Base-by-base conservation (phyloP, 129 eudicot genomes). In the Rutidosis leptorrhynchoides region DNA sequence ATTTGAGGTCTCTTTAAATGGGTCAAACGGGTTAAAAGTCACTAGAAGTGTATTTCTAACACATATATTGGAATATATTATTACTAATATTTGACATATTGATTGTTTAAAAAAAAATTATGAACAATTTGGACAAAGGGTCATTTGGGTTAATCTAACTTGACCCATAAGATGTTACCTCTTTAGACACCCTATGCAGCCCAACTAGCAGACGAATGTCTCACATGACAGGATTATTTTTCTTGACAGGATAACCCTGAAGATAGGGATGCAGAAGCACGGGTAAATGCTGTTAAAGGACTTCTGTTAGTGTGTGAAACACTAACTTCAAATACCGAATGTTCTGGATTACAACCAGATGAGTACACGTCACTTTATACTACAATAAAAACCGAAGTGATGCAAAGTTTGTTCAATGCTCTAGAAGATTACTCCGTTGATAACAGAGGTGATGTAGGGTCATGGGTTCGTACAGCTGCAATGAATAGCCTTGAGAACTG, bases 391-490 rank as follows among this genome's bases (percentile, higher is more conserved):
- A 82, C 79, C 20, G 95, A 86, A 58, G 96, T 89, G 27, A 86
- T 93, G 89, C 77, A 76, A 69, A 80, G 83, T 79, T 84, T 93
- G 54, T 81, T 93, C 32, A 80, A 54, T 45, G 90, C 99, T 49
- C 80, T 93, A n/a, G 95, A 93, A 73, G 99, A 93, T 84, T 93
- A 93, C 81, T 89, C 99, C 3, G 88, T 85, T 22, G 96, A 93
- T 79, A 93, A 93, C 74, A 84, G 99, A 73, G 99, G 99, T 45
- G 99, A 93, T 78, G 96, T 93, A 21, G 99, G 99, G 57, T 93
- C 99, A 74, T 93, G 99, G 99, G 88, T 93, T 68, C 96, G 99
- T 70, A 89, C 86, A 68, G 96, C 99, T 67, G 96, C 99, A 65
- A 82, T 93, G 88, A 77, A 79, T 63, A 95, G 89, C 68, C 96